These are phyloP conservation scores for Musa schizocarpa DNA, from an alignment of 176 grass and related monocot genomes.

Conservation along the genomic window DNA sequence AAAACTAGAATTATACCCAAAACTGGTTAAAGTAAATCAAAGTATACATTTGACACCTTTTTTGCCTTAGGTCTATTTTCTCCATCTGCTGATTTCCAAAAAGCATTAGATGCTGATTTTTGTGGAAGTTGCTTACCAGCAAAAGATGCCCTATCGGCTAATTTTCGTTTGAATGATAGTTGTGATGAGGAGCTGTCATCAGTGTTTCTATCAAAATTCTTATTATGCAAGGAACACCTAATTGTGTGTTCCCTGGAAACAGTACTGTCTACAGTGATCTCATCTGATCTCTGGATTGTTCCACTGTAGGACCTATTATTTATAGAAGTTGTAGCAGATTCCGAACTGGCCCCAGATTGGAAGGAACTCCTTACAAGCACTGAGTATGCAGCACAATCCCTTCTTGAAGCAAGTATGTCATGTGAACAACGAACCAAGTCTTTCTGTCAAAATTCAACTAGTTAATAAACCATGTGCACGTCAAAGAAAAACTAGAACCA, in stretches of 20 bases:
- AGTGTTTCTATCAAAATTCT: slow-evolving; percentile 45
- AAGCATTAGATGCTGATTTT: slow-evolving; percentile 27
- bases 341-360: slow-evolving; percentile 66
- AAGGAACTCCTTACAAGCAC: slow-evolving; percentile 32
- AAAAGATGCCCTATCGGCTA: slow-evolving; percentile 57
- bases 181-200: slow-evolving; percentile 69
- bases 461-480: neutral
- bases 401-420: slow-evolving; percentile 82
- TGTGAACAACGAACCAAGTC: slow-evolving; percentile 74
- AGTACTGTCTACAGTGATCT: slow-evolving; percentile 85
- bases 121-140: slow-evolving; percentile 71
- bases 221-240: slow-evolving; percentile 58
- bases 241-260: slow-evolving; percentile 65
- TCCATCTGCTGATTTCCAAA: slow-evolving; percentile 46
- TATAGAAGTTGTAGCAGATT: slow-evolving; percentile 98
- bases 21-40: neutral
- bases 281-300: slow-evolving; percentile 80
- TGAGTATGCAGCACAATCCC: slow-evolving; percentile 60
- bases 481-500: no score
- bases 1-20: slow-evolving; percentile 15
- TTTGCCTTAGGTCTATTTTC: slow-evolving; percentile 55
- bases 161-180: slow-evolving; percentile 73
- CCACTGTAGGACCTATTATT: slow-evolving; percentile 92
- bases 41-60: slow-evolving; percentile 38
- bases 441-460: slow-evolving; percentile 41